Conservation (phyloP, 306 rosid species). For the Vigna hirtella region DNA sequence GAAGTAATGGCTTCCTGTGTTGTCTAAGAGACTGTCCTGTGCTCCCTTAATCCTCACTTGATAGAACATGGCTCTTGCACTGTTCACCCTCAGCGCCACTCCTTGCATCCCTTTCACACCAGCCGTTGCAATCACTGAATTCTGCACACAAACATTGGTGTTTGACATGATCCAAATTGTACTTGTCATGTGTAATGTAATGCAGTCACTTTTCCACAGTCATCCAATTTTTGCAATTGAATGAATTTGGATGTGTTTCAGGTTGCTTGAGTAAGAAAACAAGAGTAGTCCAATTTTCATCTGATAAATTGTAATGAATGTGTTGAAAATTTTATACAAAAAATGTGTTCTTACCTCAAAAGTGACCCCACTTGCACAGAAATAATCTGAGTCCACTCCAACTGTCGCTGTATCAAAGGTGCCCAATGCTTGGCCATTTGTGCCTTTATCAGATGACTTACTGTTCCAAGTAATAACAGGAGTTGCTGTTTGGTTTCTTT, state of each 20-base stretch:
- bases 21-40: conserved; percentile 90
- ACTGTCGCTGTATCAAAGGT: conserved; percentile 83
- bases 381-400: conserved; percentile 74
- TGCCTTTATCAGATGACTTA: conserved; percentile 78
- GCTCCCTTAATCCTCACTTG: conserved; percentile 68
- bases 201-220: neutral
- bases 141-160: conserved; percentile 53
- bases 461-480: conserved; percentile 77
- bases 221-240: neutral
- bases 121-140: conserved; percentile 71
- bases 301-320: neutral
- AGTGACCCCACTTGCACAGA: conserved; percentile 80
- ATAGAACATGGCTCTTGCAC: conserved; percentile 82
- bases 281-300: neutral
- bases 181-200: neutral
- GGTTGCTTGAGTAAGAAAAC: neutral
- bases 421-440: conserved; percentile 63
- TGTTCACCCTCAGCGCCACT: conserved; percentile 80
- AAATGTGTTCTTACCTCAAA: conserved; percentile 62
- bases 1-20: conserved; percentile 75
- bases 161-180: neutral
- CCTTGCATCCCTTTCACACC: conserved; percentile 86
- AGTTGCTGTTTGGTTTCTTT: conserved; percentile 45
- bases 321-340: neutral
- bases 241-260: neutral